Evolutionary conservation across 345 rosid genomes (phyloP).

Genomic region (Salix brachista): DNA sequence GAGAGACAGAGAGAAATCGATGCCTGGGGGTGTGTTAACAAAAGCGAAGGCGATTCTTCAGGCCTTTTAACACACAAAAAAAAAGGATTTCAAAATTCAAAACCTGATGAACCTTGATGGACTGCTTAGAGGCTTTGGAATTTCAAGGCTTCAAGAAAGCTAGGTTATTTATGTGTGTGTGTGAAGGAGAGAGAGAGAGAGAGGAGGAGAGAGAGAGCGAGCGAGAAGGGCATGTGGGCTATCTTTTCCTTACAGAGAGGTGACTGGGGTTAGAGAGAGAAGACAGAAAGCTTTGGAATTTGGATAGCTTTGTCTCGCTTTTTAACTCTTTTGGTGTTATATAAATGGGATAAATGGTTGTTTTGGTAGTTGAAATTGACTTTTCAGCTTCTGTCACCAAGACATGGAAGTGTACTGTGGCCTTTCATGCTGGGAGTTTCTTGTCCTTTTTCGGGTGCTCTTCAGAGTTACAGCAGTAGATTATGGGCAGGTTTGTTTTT

Average conservation of each 20-base stretch:
- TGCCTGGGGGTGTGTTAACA: background rate
- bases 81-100: background rate
- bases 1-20: background rate
- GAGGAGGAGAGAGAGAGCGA: too few relatives aligned
- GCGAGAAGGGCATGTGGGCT: conserved; percentile 16
- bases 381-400: background rate
- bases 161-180: background rate
- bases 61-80: conserved; percentile 13
- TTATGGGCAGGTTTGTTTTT: background rate
- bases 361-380: conserved; percentile 26
- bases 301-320: conserved; percentile 16
- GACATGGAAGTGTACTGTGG: background rate
- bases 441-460: background rate
- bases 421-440: background rate
- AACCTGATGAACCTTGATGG: conserved; percentile 9
- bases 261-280: conserved; percentile 4
- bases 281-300: conserved; percentile 32
- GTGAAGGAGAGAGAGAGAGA: too few relatives aligned
- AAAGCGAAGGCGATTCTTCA: conserved; percentile 20
- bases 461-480: background rate
- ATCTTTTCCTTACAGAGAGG: conserved; percentile 23
- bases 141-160: conserved; percentile 13
- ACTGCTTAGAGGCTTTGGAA: conserved; percentile 10
- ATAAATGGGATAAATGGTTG: conserved; percentile 5
- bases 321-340: background rate